Percentiles rank a stretch among this genome's conserved stretches.
phyloP scores from a whole-genome alignment of 2,329 filamentous ascomycete species.

The Nothophaeocryptopus gaeumannii region DNA sequence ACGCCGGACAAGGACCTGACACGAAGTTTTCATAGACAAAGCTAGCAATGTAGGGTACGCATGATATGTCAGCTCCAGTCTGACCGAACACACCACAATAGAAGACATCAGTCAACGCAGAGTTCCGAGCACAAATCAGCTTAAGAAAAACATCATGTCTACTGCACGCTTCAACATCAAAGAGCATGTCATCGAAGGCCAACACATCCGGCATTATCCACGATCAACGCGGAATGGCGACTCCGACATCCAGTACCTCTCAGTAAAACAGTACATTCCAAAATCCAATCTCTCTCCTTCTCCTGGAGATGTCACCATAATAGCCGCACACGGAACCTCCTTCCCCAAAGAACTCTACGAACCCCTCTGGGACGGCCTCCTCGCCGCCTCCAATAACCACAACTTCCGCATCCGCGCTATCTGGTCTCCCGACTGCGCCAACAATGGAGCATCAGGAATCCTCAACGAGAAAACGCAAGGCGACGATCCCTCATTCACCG shows the following conservation, averaged over 20 bases:
- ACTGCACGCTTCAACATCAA: not conserved
- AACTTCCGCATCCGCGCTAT: constrained; percentile 71
- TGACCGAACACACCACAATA: no score
- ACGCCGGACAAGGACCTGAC: no score
- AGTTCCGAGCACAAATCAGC: no score
- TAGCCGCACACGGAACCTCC: constrained; percentile 6
- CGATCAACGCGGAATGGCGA: not conserved
- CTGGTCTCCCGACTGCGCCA: constrained; percentile 86
- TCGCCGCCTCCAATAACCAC: not conserved
- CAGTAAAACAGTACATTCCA: constrained; percentile 16
- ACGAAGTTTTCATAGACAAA: no score
- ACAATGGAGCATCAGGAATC: constrained; percentile 75
- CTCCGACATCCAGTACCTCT: not conserved
- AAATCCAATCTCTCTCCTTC: not conserved
- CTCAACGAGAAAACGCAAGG: constrained; percentile 74
- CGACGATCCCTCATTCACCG: constrained; percentile 85
- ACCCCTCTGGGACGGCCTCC: constrained; percentile 12
- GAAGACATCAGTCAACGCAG: no score
- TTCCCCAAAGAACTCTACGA: constrained; percentile 20
- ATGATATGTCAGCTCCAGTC: no score
- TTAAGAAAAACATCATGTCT: not conserved
- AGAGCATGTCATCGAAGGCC: not conserved
- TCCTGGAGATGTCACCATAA: constrained; percentile 15
- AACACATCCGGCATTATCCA: constrained; percentile 1
- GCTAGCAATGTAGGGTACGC: no score